phyloP scores from a whole-genome alignment of 2,329 filamentous ascomycete species.

The Stagonosporopsis tanaceti region DNA sequence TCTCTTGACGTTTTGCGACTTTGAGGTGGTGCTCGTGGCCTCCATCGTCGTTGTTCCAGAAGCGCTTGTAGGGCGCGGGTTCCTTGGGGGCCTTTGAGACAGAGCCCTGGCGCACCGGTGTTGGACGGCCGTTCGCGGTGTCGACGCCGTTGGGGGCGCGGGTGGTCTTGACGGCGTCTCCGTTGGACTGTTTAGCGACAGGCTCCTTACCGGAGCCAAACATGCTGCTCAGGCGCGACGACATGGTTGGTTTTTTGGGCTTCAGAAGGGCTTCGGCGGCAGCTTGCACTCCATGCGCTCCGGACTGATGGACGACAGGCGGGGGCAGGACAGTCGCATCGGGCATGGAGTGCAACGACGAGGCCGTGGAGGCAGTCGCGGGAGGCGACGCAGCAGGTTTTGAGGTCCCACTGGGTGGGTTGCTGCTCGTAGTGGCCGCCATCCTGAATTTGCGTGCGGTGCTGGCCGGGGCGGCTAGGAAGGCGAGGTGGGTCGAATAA shows the following conservation, averaged over 20 bases:
- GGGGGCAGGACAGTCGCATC: slow-evolving; percentile 44
- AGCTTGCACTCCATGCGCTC: slow-evolving; percentile 38
- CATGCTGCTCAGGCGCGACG: slow-evolving; percentile 53
- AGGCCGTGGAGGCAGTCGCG: slow-evolving; percentile 46
- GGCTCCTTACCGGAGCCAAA: slow-evolving; percentile 46
- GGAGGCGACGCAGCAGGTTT: slow-evolving; percentile 44
- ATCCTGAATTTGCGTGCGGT: slow-evolving; percentile 29
- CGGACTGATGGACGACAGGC: slow-evolving; percentile 34
- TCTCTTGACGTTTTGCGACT: slow-evolving; percentile 91
- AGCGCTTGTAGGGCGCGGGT: slow-evolving; percentile 55
- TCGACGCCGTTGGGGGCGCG: slow-evolving; percentile 38
- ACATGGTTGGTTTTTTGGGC: slow-evolving; percentile 53
- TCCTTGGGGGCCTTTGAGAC: slow-evolving; percentile 40
- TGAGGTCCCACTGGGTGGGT: slow-evolving; percentile 34
- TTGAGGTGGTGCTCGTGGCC: slow-evolving; percentile 88
- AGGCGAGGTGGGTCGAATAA: slow-evolving; percentile 26
- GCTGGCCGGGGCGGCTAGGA: slow-evolving; percentile 26
- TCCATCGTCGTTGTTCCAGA: slow-evolving; percentile 69
- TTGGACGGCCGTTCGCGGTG: slow-evolving; percentile 35
- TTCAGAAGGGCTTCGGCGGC: slow-evolving; percentile 46
- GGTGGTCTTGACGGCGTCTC: slow-evolving; percentile 34
- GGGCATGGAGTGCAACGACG: slow-evolving; percentile 49
- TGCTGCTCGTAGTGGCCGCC: slow-evolving; percentile 43
- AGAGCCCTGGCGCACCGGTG: slow-evolving; percentile 35
- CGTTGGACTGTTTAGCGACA: slow-evolving; percentile 36